Evolutionary conservation across 495 filamentous ascomycete species (phyloP).

Genomic region (Haplographium delicatum): DNA sequence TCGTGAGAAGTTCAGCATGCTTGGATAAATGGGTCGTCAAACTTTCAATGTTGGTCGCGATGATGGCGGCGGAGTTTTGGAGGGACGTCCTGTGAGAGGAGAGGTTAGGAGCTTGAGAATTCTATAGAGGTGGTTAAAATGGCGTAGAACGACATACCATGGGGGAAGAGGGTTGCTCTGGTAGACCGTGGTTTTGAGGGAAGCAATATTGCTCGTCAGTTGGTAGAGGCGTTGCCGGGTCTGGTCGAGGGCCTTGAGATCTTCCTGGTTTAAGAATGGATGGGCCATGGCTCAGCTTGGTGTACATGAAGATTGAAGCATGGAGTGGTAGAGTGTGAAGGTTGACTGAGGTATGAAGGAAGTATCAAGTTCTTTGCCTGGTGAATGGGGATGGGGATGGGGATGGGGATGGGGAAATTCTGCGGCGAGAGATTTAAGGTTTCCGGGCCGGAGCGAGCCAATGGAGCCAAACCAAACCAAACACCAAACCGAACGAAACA

Average conservation of each 20-base stretch:
- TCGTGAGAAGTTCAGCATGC: slow-evolving; percentile 54
- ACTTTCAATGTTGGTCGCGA: slow-evolving; percentile 55
- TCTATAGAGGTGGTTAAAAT: background rate
- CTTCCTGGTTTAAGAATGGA: slow-evolving; percentile 41
- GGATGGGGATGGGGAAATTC: background rate
- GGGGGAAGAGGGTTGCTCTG: slow-evolving; percentile 52
- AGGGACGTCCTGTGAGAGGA: slow-evolving; percentile 53
- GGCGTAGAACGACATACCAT: slow-evolving; percentile 39
- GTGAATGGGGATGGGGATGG: background rate
- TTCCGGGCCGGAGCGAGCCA: too few species aligned
- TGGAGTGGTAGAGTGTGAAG: background rate
- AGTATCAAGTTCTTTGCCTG: background rate
- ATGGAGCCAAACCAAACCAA: too few species aligned
- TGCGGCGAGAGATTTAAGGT: background rate
- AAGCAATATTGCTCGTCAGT: slow-evolving; percentile 59
- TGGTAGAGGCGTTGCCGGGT: slow-evolving; percentile 66
- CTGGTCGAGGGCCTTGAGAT: slow-evolving; percentile 69
- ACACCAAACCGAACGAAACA: too few species aligned
- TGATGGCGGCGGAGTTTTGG: slow-evolving; percentile 59
- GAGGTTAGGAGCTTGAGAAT: background rate
- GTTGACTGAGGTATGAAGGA: background rate
- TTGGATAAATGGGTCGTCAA: slow-evolving; percentile 54
- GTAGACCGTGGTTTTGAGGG: slow-evolving; percentile 51
- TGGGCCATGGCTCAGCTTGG: slow-evolving; percentile 13
- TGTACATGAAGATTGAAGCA: background rate